Evolutionary conservation across 2,329 filamentous ascomycete species (phyloP).

Genomic region (Penicillium nordicum): DNA sequence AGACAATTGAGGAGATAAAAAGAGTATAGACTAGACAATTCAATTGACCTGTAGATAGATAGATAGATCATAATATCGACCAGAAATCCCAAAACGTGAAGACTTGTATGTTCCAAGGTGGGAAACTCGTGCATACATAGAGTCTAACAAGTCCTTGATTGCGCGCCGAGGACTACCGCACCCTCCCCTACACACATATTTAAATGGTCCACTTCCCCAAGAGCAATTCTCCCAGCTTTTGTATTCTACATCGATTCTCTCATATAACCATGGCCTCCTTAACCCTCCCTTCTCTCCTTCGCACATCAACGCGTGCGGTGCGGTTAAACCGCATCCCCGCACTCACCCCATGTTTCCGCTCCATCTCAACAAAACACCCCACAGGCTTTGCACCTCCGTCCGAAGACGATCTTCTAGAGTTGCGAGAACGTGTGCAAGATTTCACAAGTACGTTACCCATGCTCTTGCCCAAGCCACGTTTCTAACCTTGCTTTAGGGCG

Average conservation of each 20-base stretch:
- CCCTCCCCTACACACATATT: neutral
- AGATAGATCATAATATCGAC: neutral
- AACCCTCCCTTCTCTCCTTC: constrained; percentile 33
- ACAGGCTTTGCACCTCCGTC: constrained; percentile 64
- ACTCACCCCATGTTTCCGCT: constrained; percentile 29
- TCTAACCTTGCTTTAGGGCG: constrained; percentile 51
- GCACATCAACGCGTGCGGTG: constrained; percentile 31
- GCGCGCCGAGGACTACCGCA: constrained; percentile 23
- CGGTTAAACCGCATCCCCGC: constrained; percentile 29
- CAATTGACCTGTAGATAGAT: neutral
- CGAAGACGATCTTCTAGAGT: constrained; percentile 69
- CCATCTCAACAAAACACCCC: constrained; percentile 67
- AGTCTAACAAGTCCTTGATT: neutral
- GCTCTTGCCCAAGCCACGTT: neutral
- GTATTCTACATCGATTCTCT: neutral
- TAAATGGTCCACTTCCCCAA: neutral
- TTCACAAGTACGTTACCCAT: constrained; percentile 60
- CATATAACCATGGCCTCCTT: constrained; percentile 31
- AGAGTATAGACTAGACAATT: neutral
- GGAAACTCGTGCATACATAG: neutral
- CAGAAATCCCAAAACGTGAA: neutral
- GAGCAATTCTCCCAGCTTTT: neutral
- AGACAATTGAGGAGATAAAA: neutral
- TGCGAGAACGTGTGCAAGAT: constrained; percentile 80
- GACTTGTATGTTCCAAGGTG: neutral